Percentiles rank a stretch among this genome's conserved stretches.
phyloP scores from a whole-genome alignment of 768 basidiomycete species.

The Filobasidium floriforme region DNA sequence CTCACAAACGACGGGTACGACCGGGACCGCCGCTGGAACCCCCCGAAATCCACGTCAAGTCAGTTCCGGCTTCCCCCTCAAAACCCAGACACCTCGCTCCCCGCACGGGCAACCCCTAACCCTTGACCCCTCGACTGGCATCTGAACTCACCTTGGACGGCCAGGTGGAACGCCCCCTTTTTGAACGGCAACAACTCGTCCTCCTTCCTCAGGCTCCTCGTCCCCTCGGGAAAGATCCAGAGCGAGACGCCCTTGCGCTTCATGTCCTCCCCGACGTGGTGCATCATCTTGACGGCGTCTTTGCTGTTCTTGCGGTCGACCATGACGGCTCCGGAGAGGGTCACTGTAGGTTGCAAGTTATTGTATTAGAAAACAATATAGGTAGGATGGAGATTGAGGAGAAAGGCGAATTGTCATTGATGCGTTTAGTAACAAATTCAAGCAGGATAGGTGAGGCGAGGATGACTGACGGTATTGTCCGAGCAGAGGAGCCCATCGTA shows the following conservation, averaged over 20 bases:
- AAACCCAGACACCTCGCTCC: too few species aligned
- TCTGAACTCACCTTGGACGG: conserved; percentile 60
- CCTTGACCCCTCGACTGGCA: too few species aligned
- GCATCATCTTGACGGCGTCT: conserved; percentile 65
- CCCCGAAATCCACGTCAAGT: too few species aligned
- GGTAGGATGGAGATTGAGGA: neutral
- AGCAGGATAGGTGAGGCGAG: neutral
- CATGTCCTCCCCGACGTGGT: conserved; percentile 70
- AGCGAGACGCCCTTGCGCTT: conserved; percentile 59
- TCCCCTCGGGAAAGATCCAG: conserved; percentile 97
- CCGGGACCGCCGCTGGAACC: conserved; percentile 57
- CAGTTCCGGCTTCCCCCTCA: too few species aligned
- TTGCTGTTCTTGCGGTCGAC: conserved; percentile 75
- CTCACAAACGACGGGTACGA: conserved; percentile 84
- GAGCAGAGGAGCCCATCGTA: conserved; percentile 71
- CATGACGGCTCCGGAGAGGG: conserved; percentile 80
- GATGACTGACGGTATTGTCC: conserved; percentile 62
- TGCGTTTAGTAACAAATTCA: too few species aligned
- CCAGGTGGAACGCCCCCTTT: conserved; percentile 96
- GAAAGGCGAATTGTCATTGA: neutral
- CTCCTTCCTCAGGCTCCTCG: conserved; percentile 62
- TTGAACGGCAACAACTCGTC: conserved; percentile 78
- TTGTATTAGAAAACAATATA: too few species aligned
- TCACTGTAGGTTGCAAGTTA: conserved; percentile 53
- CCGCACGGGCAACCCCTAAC: too few species aligned